A percentile compares a stretch with the other conserved stretches of the same genome.
phyloP scores from a whole-genome alignment of 192 early-diverging fungal genomes.

The Linnemannia elongata region DNA sequence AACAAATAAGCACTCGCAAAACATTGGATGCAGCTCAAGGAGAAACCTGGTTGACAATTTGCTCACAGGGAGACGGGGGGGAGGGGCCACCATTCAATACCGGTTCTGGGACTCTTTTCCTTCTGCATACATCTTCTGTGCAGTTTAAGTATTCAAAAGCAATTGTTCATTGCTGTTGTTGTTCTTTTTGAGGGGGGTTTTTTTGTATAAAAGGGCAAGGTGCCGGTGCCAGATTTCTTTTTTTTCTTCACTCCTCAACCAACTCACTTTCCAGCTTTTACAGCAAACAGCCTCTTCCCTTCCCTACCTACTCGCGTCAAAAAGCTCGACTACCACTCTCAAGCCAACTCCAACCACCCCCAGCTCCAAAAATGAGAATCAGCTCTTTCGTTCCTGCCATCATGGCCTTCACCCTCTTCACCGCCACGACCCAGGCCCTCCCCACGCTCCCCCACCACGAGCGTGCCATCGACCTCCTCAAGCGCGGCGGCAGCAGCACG shows the following conservation, averaged over 20 bases:
- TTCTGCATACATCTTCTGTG: background rate
- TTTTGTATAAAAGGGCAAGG: background rate
- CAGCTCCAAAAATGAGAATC: conserved; percentile 35
- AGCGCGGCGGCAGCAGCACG: conserved; percentile 21
- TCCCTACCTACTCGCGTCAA: background rate
- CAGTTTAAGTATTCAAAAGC: background rate
- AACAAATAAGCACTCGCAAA: background rate
- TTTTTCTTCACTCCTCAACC: conserved; percentile 33
- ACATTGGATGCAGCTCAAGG: background rate
- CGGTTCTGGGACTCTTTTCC: background rate
- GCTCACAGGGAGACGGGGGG: background rate
- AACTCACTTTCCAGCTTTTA: conserved; percentile 34
- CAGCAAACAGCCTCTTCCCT: conserved; percentile 13
- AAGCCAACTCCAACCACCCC: background rate
- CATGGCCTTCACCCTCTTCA: conserved; percentile 42
- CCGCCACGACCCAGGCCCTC: conserved; percentile 42
- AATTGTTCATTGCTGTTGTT: background rate
- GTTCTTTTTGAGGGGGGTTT: background rate
- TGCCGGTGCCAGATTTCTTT: background rate
- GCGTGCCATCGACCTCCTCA: conserved; percentile 25
- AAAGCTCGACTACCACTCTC: background rate
- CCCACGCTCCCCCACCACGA: conserved; percentile 13
- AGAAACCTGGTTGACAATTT: background rate
- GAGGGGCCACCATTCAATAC: background rate
- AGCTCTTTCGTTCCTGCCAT: conserved; percentile 33